These are phyloP conservation scores for Nemania serpens DNA, from an alignment of 2,329 filamentous ascomycete genomes.

Conservation along the genomic window DNA sequence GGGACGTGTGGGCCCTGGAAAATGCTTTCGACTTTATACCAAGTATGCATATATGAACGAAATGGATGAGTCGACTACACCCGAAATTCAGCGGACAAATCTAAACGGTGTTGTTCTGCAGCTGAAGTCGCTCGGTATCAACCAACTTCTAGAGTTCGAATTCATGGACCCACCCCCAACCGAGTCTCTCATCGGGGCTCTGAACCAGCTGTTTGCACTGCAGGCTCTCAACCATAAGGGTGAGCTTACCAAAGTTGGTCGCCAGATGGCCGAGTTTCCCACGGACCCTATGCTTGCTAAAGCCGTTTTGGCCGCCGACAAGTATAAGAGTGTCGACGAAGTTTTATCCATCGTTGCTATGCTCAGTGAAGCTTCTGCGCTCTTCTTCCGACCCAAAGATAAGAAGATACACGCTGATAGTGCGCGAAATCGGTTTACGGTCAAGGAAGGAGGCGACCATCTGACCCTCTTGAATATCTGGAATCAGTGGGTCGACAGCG, in stretches of 20 bases:
- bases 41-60: slow-evolving; percentile 95
- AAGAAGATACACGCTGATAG: slow-evolving; percentile 96
- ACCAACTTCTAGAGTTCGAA: slow-evolving; percentile 90
- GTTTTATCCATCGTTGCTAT: slow-evolving; percentile 93
- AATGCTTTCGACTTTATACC: slow-evolving; percentile 92
- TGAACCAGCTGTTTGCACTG: slow-evolving; percentile 90
- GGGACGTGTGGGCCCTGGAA: slow-evolving; percentile 88
- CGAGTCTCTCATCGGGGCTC: slow-evolving; percentile 82
- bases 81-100: slow-evolving; percentile 91
- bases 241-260: slow-evolving; percentile 85
- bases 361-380: slow-evolving; percentile 82
- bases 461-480: slow-evolving; percentile 88
- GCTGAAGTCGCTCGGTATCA: slow-evolving; percentile 88
- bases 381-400: slow-evolving; percentile 96
- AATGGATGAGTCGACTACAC: slow-evolving; percentile 87
- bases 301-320: slow-evolving; percentile 83
- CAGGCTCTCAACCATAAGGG: slow-evolving; percentile 88
- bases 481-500: slow-evolving; percentile 93
- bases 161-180: slow-evolving; percentile 94
- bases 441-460: slow-evolving; percentile 90
- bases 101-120: slow-evolving; percentile 82
- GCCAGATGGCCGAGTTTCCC: slow-evolving; percentile 95
- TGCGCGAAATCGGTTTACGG: slow-evolving; percentile 83
- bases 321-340: slow-evolving; percentile 91
- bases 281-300: slow-evolving; percentile 91